A percentile compares a stretch with the other conserved stretches of the same genome.
phyloP scores from a whole-genome alignment of 345 rosid genomes.

The Hirschfeldia incana region DNA sequence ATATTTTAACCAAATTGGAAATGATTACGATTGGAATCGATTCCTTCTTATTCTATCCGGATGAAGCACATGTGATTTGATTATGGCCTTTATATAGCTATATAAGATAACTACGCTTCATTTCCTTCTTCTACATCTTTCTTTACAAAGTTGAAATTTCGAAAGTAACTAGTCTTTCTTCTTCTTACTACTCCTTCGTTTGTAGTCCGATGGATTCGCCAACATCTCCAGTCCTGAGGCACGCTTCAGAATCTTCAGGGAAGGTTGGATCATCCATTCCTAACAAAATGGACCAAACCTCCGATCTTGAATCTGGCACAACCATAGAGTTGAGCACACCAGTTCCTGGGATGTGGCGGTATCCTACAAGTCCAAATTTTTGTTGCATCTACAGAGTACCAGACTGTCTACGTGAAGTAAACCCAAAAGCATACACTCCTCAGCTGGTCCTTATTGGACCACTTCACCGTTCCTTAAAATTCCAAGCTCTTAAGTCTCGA shows the following conservation, averaged over 20 bases:
- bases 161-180: background rate
- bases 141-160: background rate
- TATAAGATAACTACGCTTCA: background rate
- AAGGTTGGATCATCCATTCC: background rate
- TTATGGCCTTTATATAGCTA: background rate
- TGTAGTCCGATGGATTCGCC: background rate
- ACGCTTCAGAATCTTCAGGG: background rate
- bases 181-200: too few species aligned
- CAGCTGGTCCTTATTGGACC: slow-evolving; percentile 11
- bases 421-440: slow-evolving; percentile 21
- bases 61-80: background rate
- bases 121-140: background rate
- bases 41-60: background rate
- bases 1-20: background rate
- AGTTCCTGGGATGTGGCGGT: slow-evolving; percentile 15
- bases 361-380: background rate
- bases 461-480: slow-evolving; percentile 5
- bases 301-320: slow-evolving; percentile 1
- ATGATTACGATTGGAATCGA: slow-evolving; percentile 3
- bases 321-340: background rate
- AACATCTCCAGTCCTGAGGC: background rate
- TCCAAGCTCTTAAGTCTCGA: slow-evolving; percentile 2
- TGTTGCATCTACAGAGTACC: slow-evolving; percentile 27
- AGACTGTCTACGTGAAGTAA: too few species aligned
- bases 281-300: background rate